Evolutionary conservation across 108 stramenopile species (phyloP), one percentile per base, ranked within the genome.

Genomic region (Skeletonema potamos): DNA sequence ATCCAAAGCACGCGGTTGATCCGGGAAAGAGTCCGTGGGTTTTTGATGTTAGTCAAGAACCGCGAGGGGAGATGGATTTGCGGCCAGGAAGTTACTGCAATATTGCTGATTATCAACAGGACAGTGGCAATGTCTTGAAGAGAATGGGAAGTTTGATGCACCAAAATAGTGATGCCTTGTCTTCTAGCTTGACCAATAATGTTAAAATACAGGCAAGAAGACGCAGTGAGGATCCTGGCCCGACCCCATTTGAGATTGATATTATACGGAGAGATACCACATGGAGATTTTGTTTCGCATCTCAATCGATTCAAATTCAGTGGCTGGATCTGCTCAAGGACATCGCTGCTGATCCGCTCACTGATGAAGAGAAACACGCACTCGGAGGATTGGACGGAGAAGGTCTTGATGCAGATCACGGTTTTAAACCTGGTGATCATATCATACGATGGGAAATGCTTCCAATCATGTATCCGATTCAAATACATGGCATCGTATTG

Each of bases 381-480:
- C 22, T 32, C 20, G 56, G 43, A 18, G 59, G 60, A 24, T 36
- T 67, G 17, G 59, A 59, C n/a, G 56, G 33, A 11, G 68, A 75
- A 6, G 72, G 74, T 24, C 62, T 81, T 15, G 59, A 62, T 17
- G 68, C 58, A 8, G 62, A 81, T 20, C 85, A 86, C 65, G 82
- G 82, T 12, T 76, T 86, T 43, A 39, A 70, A 62, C 64, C 85
- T 11, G 82, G 82, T 26, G 85, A 86, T 64, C 85, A 86, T 37
- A 83, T 86, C 10, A 70, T 76, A 22, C 75, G 85, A 59, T 86
- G 85, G 85, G 82, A 83, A 36, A 77, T 83, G 71, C 67, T 86
- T 9, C 82, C 81, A 1, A 66, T 86, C 15, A 60, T 83, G 26
- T 83, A 83, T 30, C 82, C 82, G 13, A 83, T 83, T 33, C 82